Base-by-base conservation (phyloP, 768 basidiomycete species). In the Leccinum olivaceopallidum region DNA sequence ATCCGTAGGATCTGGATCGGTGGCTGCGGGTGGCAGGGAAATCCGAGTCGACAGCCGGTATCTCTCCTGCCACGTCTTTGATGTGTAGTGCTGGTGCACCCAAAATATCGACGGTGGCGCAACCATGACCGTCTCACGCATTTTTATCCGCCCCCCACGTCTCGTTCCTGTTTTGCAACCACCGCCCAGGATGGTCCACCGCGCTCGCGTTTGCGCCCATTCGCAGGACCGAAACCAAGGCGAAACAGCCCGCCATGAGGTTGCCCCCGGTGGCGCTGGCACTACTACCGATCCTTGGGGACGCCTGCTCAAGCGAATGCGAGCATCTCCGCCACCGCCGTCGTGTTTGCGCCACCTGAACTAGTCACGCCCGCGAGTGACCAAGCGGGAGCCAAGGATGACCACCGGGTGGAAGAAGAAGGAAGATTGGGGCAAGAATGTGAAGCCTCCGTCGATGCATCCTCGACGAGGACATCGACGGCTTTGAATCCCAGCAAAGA, bases 381-480 rank as follows among this genome's bases (percentile, higher is more conserved):
- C 10, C 70, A 78, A 55, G 56, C 64, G 10, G 69, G 72, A 39
- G 59, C 57, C 56, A 68, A 74, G 49, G 64, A 70, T 5, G 68
- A 72, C 49, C 63, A 73, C 16, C 4, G 55, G 76, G n/a, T 75
- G 79, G 65, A 75, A 80, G 18, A 72, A 79, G 64, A 68, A 75
- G 53, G 83, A 86, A 64, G 86, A 86, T 65, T 93, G 92, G 92
- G 89, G 89, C 48, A 90, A 88, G 76, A 93, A 93, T 71, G 86
- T 94, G 70, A 93, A 93, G 67, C 92, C 92, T 16, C 92, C 93
- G 4, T 90, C 90, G 1, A 94, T 95, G 91, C 30, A 80, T 94
- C 30, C 82, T 95, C 13, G 92, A 94, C 61, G 93, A 94, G 61
- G 91, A 94, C 63, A 79, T 94, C 63, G 94, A 94, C 60, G 92